Evolutionary conservation across 2,329 filamentous ascomycete species (phyloP).

Genomic region (Colletotrichum sp.): DNA sequence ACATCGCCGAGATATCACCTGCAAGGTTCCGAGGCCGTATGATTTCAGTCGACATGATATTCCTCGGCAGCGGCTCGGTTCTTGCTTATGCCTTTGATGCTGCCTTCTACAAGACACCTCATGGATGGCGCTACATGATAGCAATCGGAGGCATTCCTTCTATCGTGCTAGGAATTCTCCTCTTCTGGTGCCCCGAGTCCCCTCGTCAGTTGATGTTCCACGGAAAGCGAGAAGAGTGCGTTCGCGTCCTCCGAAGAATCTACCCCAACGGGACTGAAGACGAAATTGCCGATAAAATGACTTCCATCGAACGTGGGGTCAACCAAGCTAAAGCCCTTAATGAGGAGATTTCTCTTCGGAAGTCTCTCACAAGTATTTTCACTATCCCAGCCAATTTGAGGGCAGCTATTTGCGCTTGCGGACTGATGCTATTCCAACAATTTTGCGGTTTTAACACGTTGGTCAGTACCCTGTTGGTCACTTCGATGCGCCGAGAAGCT

Average conservation of each 20-base stretch:
- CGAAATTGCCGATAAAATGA: slow-evolving; percentile 32
- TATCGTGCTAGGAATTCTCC: slow-evolving; percentile 21
- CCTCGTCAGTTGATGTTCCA: slow-evolving; percentile 26
- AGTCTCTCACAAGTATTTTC: slow-evolving; percentile 32
- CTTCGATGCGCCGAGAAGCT: neutral
- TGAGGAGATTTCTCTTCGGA: slow-evolving; percentile 12
- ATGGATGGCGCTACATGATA: slow-evolving; percentile 25
- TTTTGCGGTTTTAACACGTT: slow-evolving; percentile 23
- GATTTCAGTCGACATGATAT: slow-evolving; percentile 28
- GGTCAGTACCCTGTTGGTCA: neutral
- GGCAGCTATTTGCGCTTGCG: slow-evolving; percentile 45
- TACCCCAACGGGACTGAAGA: slow-evolving; percentile 15
- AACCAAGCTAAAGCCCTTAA: neutral
- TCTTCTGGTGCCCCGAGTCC: slow-evolving; percentile 16
- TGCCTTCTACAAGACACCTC: slow-evolving; percentile 35
- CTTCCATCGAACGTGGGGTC: neutral
- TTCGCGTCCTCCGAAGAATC: neutral
- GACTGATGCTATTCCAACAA: slow-evolving; percentile 45
- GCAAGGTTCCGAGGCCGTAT: slow-evolving; percentile 27
- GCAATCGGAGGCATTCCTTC: slow-evolving; percentile 20
- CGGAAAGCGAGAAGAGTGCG: slow-evolving; percentile 36
- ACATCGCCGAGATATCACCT: slow-evolving; percentile 28
- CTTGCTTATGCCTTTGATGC: slow-evolving; percentile 31
- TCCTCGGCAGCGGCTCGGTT: slow-evolving; percentile 24
- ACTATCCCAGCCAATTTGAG: slow-evolving; percentile 39